Base-by-base conservation (phyloP, 805 yeast genomes). In the Starmera dryadoides region DNA sequence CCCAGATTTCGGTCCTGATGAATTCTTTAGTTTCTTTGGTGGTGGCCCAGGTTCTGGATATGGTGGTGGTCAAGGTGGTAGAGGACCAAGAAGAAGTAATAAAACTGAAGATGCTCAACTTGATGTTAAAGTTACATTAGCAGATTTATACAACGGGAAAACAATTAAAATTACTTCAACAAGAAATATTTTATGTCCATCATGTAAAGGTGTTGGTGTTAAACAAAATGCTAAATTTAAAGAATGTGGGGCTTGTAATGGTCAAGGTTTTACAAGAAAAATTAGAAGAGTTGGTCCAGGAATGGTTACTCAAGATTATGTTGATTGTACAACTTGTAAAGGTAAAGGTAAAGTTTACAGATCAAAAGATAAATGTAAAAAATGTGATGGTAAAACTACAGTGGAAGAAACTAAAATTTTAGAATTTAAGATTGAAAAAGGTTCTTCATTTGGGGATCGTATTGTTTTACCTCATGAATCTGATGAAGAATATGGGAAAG, bases 131-230 rank as follows among this genome's bases (percentile, higher is more conserved):
- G 75, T 89, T 11, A 67, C 84, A 0, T 60, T 87, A 44, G 85
- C 79, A 40, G 95, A 87, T 42, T 60, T 86, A 33, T 88, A 76
- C 66, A 78, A 77, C 46, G 96, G 98, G 4, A 86, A 86, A 56
- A 75, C 80, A 8, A 71, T 88, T 45, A 85, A 85, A 54, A 74
- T 85, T 52, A 72, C 84, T 4, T 72, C 84, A 2, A 75, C 81
- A 3, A 73, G 96, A 56, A 75, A 83, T 50, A 68, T 83, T 9
- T 60, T 88, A 1, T 91, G 98, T 65, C 59, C 69, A 4, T 53
- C 62, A 29, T 91, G 98, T 62, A 63, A 70, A 31, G 97, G 97
- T 2, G 61, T 74, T 1, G 97, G 97, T 2, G 79, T 84, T 42
- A 77, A 73, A 45, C 60, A 77, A 46, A 64, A 73, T 47, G 82